phyloP scores from a whole-genome alignment of 192 early-diverging fungal genomes.

The Coemansia sp. region DNA sequence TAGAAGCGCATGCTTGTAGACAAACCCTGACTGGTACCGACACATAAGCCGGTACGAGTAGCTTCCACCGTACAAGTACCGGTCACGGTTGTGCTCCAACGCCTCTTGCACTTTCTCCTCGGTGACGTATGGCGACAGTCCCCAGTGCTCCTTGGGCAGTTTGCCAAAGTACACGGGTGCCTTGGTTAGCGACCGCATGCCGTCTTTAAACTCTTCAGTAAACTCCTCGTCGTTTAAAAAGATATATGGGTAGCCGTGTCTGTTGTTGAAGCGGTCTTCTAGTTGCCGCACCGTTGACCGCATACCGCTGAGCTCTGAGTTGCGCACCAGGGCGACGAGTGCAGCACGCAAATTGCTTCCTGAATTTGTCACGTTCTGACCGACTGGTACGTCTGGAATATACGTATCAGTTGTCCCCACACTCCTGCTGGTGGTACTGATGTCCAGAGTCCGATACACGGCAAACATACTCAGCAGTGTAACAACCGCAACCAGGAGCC shows the following conservation, averaged over 20 bases:
- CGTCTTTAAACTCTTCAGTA: conserved; percentile 64
- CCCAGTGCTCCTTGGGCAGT: conserved; percentile 39
- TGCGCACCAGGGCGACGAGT: conserved; percentile 67
- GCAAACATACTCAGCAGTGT: conserved; percentile 11
- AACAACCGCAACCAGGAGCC: conserved; percentile 14
- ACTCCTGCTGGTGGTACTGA: neutral
- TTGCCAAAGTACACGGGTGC: conserved; percentile 43
- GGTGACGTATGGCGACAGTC: conserved; percentile 44
- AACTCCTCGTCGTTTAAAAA: conserved; percentile 76
- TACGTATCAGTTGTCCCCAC: neutral
- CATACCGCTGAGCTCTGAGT: conserved; percentile 65
- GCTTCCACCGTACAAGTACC: conserved; percentile 66
- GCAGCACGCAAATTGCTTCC: conserved; percentile 41
- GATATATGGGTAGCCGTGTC: conserved; percentile 74
- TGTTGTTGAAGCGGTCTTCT: conserved; percentile 70
- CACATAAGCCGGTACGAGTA: conserved; percentile 75
- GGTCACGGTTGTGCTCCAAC: conserved; percentile 49
- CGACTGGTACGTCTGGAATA: neutral
- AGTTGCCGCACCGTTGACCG: conserved; percentile 59
- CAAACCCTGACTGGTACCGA: conserved; percentile 64
- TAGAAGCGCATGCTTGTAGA: conserved; percentile 63
- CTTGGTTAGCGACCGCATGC: conserved; percentile 42
- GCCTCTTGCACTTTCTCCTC: conserved; percentile 29
- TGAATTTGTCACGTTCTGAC: conserved; percentile 2
- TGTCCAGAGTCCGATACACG: conserved; percentile 13